These are phyloP conservation scores for Colletotrichum sp. DNA, from an alignment of 2,329 filamentous ascomycete genomes.

Conservation along the genomic window DNA sequence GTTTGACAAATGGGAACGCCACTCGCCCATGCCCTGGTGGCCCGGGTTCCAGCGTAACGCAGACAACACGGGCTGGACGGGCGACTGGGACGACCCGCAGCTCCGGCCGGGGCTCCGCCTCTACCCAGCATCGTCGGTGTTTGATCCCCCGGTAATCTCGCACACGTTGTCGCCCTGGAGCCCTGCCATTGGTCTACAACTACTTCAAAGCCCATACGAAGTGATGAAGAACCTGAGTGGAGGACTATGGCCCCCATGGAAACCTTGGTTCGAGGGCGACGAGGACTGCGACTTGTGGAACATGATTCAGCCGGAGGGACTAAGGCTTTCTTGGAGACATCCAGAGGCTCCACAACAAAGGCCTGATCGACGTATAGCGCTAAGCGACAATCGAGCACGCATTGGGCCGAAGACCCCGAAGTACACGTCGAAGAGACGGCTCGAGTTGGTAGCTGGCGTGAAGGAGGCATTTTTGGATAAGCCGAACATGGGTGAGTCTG, in stretches of 20 bases:
- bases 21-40: constrained; percentile 13
- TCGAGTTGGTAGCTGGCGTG: not conserved
- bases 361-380: not conserved
- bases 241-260: not conserved
- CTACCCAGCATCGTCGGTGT: not conserved
- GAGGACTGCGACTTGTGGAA: not conserved
- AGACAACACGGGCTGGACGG: not conserved
- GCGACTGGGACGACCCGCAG: not conserved
- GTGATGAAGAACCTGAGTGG: not conserved
- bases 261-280: not conserved
- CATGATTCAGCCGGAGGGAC: not conserved
- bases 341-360: not conserved
- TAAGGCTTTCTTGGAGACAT: not conserved
- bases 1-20: constrained; percentile 1
- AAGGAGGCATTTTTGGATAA: not conserved
- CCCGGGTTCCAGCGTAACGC: not conserved
- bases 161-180: not conserved
- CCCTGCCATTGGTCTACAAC: not conserved
- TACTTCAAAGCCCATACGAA: not conserved
- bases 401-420: not conserved
- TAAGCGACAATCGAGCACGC: not conserved
- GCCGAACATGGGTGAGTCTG: not conserved
- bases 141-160: not conserved
- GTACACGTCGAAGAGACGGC: not conserved
- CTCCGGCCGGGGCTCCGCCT: not conserved